Evolutionary conservation across 805 yeast genomes (phyloP), one percentile per base, ranked within the genome.

Genomic region (Sugiyamaella boreocaroliniensis): DNA sequence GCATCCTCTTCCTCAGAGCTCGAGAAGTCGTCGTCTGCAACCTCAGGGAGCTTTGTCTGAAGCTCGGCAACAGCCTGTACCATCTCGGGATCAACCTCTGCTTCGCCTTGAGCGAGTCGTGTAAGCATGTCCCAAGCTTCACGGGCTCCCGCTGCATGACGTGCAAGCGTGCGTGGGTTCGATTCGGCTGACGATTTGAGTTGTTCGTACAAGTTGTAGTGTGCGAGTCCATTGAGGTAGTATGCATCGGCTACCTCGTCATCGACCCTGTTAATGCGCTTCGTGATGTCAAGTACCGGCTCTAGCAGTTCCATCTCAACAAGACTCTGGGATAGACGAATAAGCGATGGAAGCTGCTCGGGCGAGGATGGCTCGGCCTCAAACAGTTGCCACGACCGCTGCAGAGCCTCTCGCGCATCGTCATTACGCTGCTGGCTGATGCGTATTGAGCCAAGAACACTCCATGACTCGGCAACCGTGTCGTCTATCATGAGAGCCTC

Each of bases 141-240:
- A 14, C 69, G 60, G 4, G 73, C 71, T 16, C 72, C 75, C 8
- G 58, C 71, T 15, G 67, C 70, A 22, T 71, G 75, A 10, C 63
- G 63, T 4, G 70, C 55, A 53, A 74, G 76, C 32, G 71, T 62
- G 41, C 76, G 75, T 2, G 8, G 22, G 10, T n/a, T 18, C 10
- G 29, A 16, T 67, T 51, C 15, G 45, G 53, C 47, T 53, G 57
- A 22, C 7, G n/a, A 40, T 66, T 40, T 45, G 53, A 32, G 43
- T 52, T 56, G 20, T 37, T 43, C 50, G 42, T 48, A 56, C 29
- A 57, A 37, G 43, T 54, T 52, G 45, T 51, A 73, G 62, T 83
- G 76, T 0, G 93, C 81, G 61, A 90, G 80, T 0, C 93, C 95
- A 63, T 88, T 95, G 58, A 89, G 71, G 66, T 93, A 93, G 64